Conservation (phyloP, 1,139 yeast species). For the Debaryomyces nepalensis region DNA sequence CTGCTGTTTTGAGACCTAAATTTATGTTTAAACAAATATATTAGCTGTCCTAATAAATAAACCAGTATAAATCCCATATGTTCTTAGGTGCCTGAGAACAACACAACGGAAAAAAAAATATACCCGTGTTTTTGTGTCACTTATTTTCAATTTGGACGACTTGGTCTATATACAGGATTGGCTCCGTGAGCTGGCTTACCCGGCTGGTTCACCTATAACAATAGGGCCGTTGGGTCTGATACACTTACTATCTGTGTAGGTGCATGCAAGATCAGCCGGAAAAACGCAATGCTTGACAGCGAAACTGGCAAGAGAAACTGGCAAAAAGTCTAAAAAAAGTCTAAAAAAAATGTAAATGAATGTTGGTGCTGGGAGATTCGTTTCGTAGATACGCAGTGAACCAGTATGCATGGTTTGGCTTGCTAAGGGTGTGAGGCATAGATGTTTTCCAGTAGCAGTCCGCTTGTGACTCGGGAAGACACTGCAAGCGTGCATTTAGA, state of each 20-base stretch:
- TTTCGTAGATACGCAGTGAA: too few species aligned
- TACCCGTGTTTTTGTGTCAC: conserved; percentile 9
- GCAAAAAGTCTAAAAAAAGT: background rate
- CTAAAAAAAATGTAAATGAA: too few species aligned
- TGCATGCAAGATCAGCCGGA: background rate
- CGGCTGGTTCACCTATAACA: conserved; percentile 9
- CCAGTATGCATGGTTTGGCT: too few species aligned
- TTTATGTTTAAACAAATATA: conserved; percentile 37
- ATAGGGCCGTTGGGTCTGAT: background rate
- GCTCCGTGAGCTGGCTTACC: conserved; percentile 10
- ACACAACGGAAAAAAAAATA: conserved; percentile 10
- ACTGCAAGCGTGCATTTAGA: too few species aligned
- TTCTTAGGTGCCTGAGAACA: conserved; percentile 9
- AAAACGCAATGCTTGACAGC: background rate
- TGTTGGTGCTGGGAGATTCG: too few species aligned
- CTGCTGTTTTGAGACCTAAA: conserved; percentile 14
- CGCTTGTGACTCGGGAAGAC: background rate
- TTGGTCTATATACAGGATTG: conserved; percentile 6
- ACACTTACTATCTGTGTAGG: background rate
- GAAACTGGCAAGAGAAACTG: background rate
- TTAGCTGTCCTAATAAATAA: conserved; percentile 42
- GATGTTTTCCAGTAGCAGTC: too few species aligned
- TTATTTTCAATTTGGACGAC: background rate
- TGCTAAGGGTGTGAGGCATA: too few species aligned
- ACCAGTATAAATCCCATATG: conserved; percentile 51